phyloP scores from a whole-genome alignment of 2,329 filamentous ascomycete species.

The Rhytidhysteron rufulum region DNA sequence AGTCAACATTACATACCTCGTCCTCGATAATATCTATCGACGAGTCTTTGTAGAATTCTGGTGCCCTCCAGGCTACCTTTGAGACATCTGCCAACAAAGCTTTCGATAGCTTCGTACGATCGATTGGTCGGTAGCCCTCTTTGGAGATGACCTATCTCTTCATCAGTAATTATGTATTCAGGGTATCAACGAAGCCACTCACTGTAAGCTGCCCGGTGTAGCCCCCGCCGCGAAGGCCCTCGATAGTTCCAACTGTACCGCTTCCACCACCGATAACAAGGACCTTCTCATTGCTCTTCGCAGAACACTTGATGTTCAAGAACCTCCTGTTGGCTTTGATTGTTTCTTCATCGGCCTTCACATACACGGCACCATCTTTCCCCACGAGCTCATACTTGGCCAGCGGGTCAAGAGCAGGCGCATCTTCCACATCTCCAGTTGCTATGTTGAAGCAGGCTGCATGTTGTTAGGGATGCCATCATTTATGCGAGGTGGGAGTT shows the following conservation, averaged over 20 bases:
- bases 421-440: slow-evolving; percentile 92
- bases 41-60: slow-evolving; percentile 69
- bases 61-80: slow-evolving; percentile 74
- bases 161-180: too few species aligned
- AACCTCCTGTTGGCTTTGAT: slow-evolving; percentile 74
- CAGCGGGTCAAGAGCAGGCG: slow-evolving; percentile 83
- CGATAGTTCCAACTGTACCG: slow-evolving; percentile 75
- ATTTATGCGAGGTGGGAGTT: background rate
- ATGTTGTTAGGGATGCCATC: slow-evolving; percentile 6
- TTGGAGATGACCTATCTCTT: slow-evolving; percentile 80
- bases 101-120: slow-evolving; percentile 94
- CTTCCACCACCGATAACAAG: slow-evolving; percentile 85
- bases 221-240: slow-evolving; percentile 77
- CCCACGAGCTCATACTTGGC: slow-evolving; percentile 76
- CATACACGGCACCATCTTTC: slow-evolving; percentile 78
- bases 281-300: slow-evolving; percentile 59
- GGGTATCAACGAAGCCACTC: too few species aligned
- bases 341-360: slow-evolving; percentile 71
- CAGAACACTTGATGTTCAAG: slow-evolving; percentile 69
- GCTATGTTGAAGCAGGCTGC: slow-evolving; percentile 86
- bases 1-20: slow-evolving; percentile 71
- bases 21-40: slow-evolving; percentile 55
- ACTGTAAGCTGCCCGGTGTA: slow-evolving; percentile 75
- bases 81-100: slow-evolving; percentile 76
- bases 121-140: slow-evolving; percentile 83